Percentiles rank a stretch among this genome's conserved stretches.
Conservation (phyloP, 2,329 filamentous ascomycete species). For the Talaromyces sp. region DNA sequence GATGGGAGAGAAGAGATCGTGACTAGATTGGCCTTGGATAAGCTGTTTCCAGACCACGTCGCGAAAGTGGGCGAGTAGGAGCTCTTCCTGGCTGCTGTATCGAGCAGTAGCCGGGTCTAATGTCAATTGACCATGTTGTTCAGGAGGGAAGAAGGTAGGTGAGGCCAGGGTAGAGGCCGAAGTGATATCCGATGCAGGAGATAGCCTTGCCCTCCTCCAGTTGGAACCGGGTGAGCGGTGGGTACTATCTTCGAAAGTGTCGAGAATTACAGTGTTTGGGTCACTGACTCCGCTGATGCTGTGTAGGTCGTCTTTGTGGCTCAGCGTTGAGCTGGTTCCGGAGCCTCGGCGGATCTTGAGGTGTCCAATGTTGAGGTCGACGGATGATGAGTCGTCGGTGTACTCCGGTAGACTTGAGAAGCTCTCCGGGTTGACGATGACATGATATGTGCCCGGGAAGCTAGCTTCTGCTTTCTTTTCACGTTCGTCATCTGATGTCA, state of each 20-base stretch:
- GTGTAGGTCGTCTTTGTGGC: conserved; percentile 28
- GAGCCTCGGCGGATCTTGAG: conserved; percentile 26
- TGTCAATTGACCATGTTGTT: conserved; percentile 23
- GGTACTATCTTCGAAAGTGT: conserved; percentile 48
- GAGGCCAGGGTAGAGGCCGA: conserved; percentile 27
- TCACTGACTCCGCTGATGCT: conserved; percentile 32
- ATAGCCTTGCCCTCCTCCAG: conserved; percentile 30
- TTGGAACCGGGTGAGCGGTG: conserved; percentile 32
- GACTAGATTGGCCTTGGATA: conserved; percentile 29
- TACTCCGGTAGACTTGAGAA: conserved; percentile 55
- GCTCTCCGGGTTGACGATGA: conserved; percentile 54
- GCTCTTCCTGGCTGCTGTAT: conserved; percentile 31
- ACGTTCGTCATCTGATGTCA: conserved; percentile 57
- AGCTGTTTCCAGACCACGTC: conserved; percentile 43
- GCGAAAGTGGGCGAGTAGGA: conserved; percentile 40
- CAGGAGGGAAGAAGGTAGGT: conserved; percentile 24
- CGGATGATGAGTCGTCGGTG: conserved; percentile 31
- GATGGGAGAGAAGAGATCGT: conserved; percentile 21
- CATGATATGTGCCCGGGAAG: conserved; percentile 54
- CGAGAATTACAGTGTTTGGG: conserved; percentile 51
- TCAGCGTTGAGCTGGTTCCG: conserved; percentile 28
- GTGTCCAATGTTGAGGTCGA: conserved; percentile 26
- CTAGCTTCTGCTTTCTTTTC: conserved; percentile 54
- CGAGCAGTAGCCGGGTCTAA: conserved; percentile 19
- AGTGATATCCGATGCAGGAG: conserved; percentile 35